Evolutionary conservation across 768 basidiomycete species (phyloP).

Genomic region (Lactarius indigo): DNA sequence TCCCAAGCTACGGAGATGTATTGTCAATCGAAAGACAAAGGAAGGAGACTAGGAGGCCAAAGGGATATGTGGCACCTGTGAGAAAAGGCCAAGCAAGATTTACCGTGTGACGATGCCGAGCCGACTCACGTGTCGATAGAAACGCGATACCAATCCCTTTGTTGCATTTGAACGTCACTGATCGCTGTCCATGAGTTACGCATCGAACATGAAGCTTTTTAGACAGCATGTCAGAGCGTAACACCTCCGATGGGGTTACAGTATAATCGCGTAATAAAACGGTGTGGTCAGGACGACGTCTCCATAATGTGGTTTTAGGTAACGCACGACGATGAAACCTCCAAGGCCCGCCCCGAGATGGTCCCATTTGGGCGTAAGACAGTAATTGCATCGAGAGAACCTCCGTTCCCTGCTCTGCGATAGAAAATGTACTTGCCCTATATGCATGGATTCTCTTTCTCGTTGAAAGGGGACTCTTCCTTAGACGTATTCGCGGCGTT

Average conservation of each 20-base stretch:
- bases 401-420: conserved; percentile 50
- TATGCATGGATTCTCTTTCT: conserved; percentile 55
- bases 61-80: conserved; percentile 5
- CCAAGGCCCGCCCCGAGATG: conserved; percentile 50
- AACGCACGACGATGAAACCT: conserved; percentile 46
- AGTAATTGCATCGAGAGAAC: conserved; percentile 47
- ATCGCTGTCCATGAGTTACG: conserved; percentile 42
- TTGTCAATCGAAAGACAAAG: neutral
- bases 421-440: conserved; percentile 53
- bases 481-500: neutral
- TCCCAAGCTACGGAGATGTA: neutral
- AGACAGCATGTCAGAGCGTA: conserved; percentile 46
- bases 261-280: conserved; percentile 44
- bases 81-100: conserved; percentile 21
- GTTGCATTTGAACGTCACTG: conserved; percentile 37
- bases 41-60: neutral
- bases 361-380: conserved; percentile 46
- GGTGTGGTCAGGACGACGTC: conserved; percentile 36
- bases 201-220: conserved; percentile 27
- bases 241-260: conserved; percentile 32
- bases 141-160: conserved; percentile 40
- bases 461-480: conserved; percentile 43
- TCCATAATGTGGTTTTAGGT: conserved; percentile 21
- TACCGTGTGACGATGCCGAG: conserved; percentile 32
- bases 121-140: neutral